A percentile compares a stretch with the other conserved stretches of the same genome.
Evolutionary conservation across 1,139 yeast species (phyloP).

Genomic region (Suhomyces bokatorum): DNA sequence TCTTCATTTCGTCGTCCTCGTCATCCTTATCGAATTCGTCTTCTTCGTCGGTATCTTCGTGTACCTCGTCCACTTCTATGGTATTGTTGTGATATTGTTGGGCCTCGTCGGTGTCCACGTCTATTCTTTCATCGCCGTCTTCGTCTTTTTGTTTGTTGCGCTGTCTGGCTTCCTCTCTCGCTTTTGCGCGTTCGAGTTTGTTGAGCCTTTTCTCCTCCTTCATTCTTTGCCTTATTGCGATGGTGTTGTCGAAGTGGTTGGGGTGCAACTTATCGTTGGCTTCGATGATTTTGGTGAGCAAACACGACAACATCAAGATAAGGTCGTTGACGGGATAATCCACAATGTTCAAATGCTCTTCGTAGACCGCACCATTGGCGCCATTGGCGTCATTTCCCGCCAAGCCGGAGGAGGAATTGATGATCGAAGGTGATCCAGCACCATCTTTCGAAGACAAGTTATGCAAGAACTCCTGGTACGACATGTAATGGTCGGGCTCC

Average conservation of each 20-base stretch:
- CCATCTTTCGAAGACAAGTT: slow-evolving; percentile 30
- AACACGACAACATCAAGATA: slow-evolving; percentile 78
- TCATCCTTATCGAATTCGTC: slow-evolving; percentile 33
- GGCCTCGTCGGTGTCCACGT: slow-evolving; percentile 13
- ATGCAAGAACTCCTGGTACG: slow-evolving; percentile 44
- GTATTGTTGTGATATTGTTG: slow-evolving; percentile 8
- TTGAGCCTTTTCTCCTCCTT: slow-evolving; percentile 39
- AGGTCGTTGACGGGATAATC: slow-evolving; percentile 82
- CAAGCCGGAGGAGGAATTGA: neutral
- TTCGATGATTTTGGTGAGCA: slow-evolving; percentile 81
- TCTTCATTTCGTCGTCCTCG: slow-evolving; percentile 49
- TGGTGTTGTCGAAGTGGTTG: slow-evolving; percentile 59
- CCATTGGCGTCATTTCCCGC: slow-evolving; percentile 5
- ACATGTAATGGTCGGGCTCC: slow-evolving; percentile 49
- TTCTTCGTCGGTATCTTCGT: slow-evolving; percentile 16
- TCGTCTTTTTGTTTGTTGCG: slow-evolving; percentile 18
- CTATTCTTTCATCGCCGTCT: slow-evolving; percentile 17
- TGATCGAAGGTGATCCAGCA: slow-evolving; percentile 11
- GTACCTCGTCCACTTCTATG: slow-evolving; percentile 11
- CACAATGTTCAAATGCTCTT: slow-evolving; percentile 73
- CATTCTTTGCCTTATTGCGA: slow-evolving; percentile 46
- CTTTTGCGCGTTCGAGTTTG: slow-evolving; percentile 22
- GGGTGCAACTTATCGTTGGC: slow-evolving; percentile 89
- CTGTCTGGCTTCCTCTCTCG: slow-evolving; percentile 15
- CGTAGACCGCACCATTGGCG: slow-evolving; percentile 18